Evolutionary conservation across 2,329 filamentous ascomycete species (phyloP), one percentile per base, ranked within the genome.

Genomic region (Hypoxylon sp.): DNA sequence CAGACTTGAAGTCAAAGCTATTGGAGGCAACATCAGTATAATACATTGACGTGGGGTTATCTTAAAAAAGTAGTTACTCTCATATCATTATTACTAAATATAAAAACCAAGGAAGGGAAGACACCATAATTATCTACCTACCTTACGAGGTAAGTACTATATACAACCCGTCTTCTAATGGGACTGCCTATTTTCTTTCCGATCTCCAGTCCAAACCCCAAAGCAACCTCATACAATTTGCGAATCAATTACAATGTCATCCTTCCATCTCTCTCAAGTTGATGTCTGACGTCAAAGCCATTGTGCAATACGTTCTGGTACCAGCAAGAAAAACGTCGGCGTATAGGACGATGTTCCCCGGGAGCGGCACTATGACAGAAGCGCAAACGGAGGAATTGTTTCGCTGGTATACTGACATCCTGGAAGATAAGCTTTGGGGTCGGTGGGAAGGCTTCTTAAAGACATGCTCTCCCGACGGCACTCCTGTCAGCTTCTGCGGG

Each of bases 311-410:
- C 61, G 61, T 64, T 32, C 37, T 64, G 59, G 60, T 67, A 56
- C 60, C 60, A 28, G 62, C 56, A 50, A 57, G 62, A 49, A 64
- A 65, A 48, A 56, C 56, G 43, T 62, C 65, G 47, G 44, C 65
- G 56, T 68, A 65, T 46, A 58, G 49, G 32, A 68, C 59, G 49
- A 65, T 65, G 62, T 60, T 68, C 60, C 65, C 62, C 50, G 56
- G 56, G 43, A 53, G 52, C 44, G 59, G 56, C 56, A 65, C 60
- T 48, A 46, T 64, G 28, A 59, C 56, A 41, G 56, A 64, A 59
- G 39, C 47, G 59, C 57, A 64, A 59, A 64, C 44, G 57, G 57
- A 59, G 20, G 60, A 67, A 54, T 62, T 64, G 56, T 51, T 47
- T 57, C 60, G 60, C 50, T 67, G 59, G 62, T 65, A 68, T 51